Conservation (phyloP, 768 basidiomycete genomes). For the Multifurca ochricompacta region DNA sequence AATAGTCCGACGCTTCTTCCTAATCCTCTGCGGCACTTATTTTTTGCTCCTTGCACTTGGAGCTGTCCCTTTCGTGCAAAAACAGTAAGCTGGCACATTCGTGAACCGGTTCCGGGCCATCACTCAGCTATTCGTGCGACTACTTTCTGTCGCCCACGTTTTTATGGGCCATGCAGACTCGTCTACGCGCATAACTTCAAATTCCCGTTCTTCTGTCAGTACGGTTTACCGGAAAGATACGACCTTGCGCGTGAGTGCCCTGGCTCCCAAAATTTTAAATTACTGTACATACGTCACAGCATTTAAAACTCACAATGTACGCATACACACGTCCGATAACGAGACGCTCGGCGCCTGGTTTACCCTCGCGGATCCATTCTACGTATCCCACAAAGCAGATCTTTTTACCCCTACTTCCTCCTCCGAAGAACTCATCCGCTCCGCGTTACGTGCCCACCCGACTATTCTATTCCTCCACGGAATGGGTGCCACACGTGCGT, state of each 20-base stretch:
- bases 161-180: too few relatives aligned
- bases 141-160: constrained; percentile 8
- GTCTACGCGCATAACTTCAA: constrained; percentile 62
- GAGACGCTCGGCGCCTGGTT: constrained; percentile 83
- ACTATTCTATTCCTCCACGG: constrained; percentile 93
- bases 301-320: constrained; percentile 60
- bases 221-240: constrained; percentile 63
- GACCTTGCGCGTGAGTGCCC: constrained; percentile 65
- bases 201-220: constrained; percentile 56
- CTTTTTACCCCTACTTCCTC: constrained; percentile 33
- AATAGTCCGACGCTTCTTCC: constrained; percentile 26
- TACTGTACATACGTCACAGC: constrained; percentile 6
- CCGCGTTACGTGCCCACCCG: constrained; percentile 51
- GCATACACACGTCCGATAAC: constrained; percentile 68
- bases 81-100: constrained; percentile 43
- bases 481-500: constrained; percentile 75
- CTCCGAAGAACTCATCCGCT: constrained; percentile 37
- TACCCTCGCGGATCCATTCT: constrained; percentile 58
- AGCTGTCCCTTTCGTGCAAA: constrained; percentile 56
- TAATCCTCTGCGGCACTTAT: constrained; percentile 47
- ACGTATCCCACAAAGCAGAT: constrained; percentile 29
- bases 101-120: not conserved
- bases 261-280: not conserved
- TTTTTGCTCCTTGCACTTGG: constrained; percentile 40
- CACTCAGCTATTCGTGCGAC: constrained; percentile 24